Evolutionary conservation across 208 protist species (phyloP).

Genomic region (Wallacemonas sp.): DNA sequence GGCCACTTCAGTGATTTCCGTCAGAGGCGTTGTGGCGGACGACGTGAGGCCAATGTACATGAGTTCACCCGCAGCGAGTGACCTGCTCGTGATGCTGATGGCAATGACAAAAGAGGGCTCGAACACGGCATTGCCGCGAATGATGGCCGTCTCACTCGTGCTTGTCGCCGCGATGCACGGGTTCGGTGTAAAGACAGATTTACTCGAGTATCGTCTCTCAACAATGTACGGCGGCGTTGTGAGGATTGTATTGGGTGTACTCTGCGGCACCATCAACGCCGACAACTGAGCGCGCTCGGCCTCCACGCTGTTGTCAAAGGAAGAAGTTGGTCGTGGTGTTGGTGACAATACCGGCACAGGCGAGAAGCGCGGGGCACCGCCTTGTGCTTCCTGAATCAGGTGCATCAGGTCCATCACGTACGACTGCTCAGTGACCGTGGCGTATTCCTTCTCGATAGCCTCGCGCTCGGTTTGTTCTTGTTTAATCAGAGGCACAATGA

Average conservation of each 20-base stretch:
- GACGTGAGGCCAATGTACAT: conserved; percentile 85
- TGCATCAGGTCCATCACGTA: conserved; percentile 10
- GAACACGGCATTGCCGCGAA: conserved; percentile 65
- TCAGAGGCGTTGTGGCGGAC: conserved; percentile 43
- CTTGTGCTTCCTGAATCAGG: conserved; percentile 5
- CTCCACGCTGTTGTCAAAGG: conserved; percentile 6
- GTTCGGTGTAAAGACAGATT: conserved; percentile 64
- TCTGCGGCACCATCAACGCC: conserved; percentile 6
- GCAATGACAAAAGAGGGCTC: conserved; percentile 59
- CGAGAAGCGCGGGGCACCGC: neutral
- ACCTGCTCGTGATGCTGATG: conserved; percentile 56
- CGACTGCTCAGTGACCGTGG: conserved; percentile 7
- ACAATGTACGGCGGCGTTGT: conserved; percentile 41
- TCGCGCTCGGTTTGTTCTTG: conserved; percentile 50
- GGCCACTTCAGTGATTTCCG: conserved; percentile 56
- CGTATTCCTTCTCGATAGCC: conserved; percentile 51
- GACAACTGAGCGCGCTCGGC: neutral
- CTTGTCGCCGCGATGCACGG: conserved; percentile 74
- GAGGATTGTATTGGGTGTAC: conserved; percentile 23
- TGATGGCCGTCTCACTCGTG: conserved; percentile 38
- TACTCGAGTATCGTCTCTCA: conserved; percentile 63
- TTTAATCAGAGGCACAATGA: conserved; percentile 61
- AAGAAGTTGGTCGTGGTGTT: neutral
- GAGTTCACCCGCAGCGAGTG: conserved; percentile 27
- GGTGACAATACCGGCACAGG: neutral